phyloP scores from a whole-genome alignment of 1,284 basidiomycete species.

The Ustilago trichophora region DNA sequence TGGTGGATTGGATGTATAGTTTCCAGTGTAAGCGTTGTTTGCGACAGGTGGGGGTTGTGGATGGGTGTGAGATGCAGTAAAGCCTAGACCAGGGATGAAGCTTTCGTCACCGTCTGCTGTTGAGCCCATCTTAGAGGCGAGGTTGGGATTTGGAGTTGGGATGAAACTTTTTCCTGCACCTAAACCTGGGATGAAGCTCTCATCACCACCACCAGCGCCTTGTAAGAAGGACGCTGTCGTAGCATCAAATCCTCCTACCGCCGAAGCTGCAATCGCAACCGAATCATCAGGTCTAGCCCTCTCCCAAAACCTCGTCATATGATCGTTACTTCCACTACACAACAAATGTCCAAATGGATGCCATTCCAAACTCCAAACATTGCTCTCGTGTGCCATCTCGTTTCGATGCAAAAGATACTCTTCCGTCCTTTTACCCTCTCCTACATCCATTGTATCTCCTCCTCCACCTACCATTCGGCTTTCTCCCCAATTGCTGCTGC shows the following conservation, averaged over 20 bases:
- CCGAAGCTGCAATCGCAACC: no score
- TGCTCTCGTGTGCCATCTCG: constrained; percentile 92
- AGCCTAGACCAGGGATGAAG: constrained; percentile 25
- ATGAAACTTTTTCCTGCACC: constrained; percentile 15
- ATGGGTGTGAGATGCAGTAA: background rate
- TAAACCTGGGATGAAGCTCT: constrained; percentile 36
- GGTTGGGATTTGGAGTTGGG: constrained; percentile 5
- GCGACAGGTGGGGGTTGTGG: background rate
- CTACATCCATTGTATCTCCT: constrained; percentile 32
- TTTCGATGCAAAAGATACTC: constrained; percentile 78
- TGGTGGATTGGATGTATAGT: no score
- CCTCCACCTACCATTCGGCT: constrained; percentile 23
- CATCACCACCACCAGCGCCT: constrained; percentile 9
- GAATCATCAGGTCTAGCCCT: constrained; percentile 77
- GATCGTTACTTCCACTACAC: constrained; percentile 91
- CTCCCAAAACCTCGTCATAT: constrained; percentile 97
- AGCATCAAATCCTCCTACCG: constrained; percentile 2
- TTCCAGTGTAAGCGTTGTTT: no score
- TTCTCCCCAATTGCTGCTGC: constrained; percentile 8
- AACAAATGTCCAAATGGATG: constrained; percentile 96
- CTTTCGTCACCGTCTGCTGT: constrained; percentile 13
- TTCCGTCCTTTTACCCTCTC: constrained; percentile 10
- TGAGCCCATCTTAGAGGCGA: no score
- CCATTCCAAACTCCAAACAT: constrained; percentile 93
- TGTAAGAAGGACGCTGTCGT: background rate